Evolutionary conservation across 805 yeast genomes (phyloP), one percentile per base, ranked within the genome.

Genomic region (Yamadazyma kitorensis): DNA sequence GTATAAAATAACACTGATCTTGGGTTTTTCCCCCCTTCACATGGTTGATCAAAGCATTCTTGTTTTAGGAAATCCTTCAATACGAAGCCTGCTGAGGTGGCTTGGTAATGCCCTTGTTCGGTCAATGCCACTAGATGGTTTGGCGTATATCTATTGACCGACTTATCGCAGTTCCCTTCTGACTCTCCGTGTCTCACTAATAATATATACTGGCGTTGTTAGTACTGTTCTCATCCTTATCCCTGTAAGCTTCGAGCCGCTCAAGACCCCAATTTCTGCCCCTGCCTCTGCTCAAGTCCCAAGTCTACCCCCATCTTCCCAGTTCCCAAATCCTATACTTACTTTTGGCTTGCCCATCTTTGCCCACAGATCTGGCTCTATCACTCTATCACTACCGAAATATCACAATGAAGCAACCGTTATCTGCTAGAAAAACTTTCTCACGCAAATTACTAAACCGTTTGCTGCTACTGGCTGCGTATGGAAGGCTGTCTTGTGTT

Each of bases 131-230:
- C 82, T 47, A 73, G 64, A 59, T 89, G 97, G 56, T 89, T 89
- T 1, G 96, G 87, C 1, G 80, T 75, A 50, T 71, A 70, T 36
- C 82, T 68, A 55, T 89, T 89, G 33, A 89, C 88, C 1, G 78
- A 62, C 54, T 89, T 88, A 58, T 89, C 95, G 45, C 76, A 77
- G 59, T 89, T 89, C 6, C 96, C 94, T 51, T 86, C 94, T 4
- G 93, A 82, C 52, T 89, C 96, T 17, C 97, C 97, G 54, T 89
- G 97, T 44, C 97, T 78, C 9, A 89, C 79, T 17, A 89, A 67
- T 33, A 89, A 65, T 17, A 89, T 86, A 20, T 88, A 68, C 78
- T 77, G 25, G 12, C n/a, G n/a, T 19, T 18, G 34, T 31, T 31
- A 31, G 34, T 31, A 31, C 14, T 5, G 10, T 26, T 15, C 7